Base-by-base conservation (phyloP, 495 filamentous ascomycete genomes). In the Daldinia caldariorum region DNA sequence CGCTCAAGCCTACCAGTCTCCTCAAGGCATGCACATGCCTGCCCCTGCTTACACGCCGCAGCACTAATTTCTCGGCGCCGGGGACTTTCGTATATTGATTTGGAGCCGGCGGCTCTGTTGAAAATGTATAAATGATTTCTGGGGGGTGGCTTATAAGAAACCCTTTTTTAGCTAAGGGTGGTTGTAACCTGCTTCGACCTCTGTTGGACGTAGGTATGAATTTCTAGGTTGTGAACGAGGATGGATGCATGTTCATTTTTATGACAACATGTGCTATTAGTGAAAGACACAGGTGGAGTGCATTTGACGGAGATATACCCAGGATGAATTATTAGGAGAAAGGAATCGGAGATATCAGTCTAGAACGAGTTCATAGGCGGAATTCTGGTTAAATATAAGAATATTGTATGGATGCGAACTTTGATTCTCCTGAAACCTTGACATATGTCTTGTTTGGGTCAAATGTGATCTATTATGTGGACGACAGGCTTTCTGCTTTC, bases 11-110 rank as follows among this genome's bases (percentile, higher is more conserved):
- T 80, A 80, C 58, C 77, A 79, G 58, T 22, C 57, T 9, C 76
- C 79, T 41, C 63, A 73, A 0, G 62, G 54, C 14, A 77, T 77
- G 75, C 68, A 74, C 12, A 69, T 76, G 72, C 72, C 72, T 1
- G 39, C 49, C 1, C 68, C 63, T 16, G 32, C 58, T 1, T 69
- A 76, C 58, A 64, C 71, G 41, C 66, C 64, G 5, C 56, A 59
- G 10, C 37, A 26, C 3, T 59, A 13, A 59, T 31, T 14, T 3
- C 18, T 57, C 18, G 20, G 34, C 14, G 12, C 7, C 0, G 0
- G 26, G 7, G 4, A 22, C 35, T n/a, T 47, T 47, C 7, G 12
- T 26, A 5, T 53, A 13, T 32, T 14, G 32, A 53, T 45, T 22
- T 12, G 14, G 14, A 63, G 13, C 16, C 4, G 43, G 13, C 6